Conservation (phyloP, 2,329 filamentous ascomycete genomes). For the Aspergillus persii region DNA sequence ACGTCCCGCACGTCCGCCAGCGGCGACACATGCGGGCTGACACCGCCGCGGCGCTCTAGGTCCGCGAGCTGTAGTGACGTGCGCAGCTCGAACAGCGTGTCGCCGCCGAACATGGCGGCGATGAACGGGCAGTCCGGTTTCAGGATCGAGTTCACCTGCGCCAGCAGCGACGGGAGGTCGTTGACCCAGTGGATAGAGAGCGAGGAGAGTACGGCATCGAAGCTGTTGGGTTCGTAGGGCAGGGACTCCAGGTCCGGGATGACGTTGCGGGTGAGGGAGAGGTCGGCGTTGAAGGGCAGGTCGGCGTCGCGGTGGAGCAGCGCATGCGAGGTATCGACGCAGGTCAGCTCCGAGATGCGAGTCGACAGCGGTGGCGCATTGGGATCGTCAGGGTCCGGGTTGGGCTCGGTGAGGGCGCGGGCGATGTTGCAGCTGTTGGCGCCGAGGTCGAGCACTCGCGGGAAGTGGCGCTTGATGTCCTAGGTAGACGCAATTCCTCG, state of each 20-base stretch:
- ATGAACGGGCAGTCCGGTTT: slow-evolving; percentile 92
- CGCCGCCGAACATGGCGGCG: slow-evolving; percentile 93
- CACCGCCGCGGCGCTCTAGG: slow-evolving; percentile 83
- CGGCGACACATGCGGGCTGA: slow-evolving; percentile 86
- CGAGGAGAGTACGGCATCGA: slow-evolving; percentile 87
- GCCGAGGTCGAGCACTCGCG: slow-evolving; percentile 83
- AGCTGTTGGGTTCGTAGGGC: slow-evolving; percentile 71
- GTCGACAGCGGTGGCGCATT: slow-evolving; percentile 58
- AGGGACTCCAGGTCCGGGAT: slow-evolving; percentile 66
- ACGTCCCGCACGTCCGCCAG: slow-evolving; percentile 89
- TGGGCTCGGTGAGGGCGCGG: slow-evolving; percentile 68
- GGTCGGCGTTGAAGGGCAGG: slow-evolving; percentile 64
- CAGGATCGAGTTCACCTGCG: slow-evolving; percentile 80
- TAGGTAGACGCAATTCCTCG: slow-evolving; percentile 32
- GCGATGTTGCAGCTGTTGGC: slow-evolving; percentile 96
- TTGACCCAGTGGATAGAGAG: slow-evolving; percentile 97
- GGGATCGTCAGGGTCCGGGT: slow-evolving; percentile 58
- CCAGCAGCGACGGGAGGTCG: slow-evolving; percentile 79
- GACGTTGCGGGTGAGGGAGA: slow-evolving; percentile 72
- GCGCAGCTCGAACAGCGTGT: slow-evolving; percentile 88
- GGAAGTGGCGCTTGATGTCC: slow-evolving; percentile 90
- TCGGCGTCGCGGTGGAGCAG: slow-evolving; percentile 76
- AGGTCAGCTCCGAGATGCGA: slow-evolving; percentile 71
- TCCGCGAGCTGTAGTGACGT: slow-evolving; percentile 92
- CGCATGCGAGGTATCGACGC: slow-evolving; percentile 74